Evolutionary conservation across 306 rosid genomes (phyloP).

Genomic region (Prunus mira): DNA sequence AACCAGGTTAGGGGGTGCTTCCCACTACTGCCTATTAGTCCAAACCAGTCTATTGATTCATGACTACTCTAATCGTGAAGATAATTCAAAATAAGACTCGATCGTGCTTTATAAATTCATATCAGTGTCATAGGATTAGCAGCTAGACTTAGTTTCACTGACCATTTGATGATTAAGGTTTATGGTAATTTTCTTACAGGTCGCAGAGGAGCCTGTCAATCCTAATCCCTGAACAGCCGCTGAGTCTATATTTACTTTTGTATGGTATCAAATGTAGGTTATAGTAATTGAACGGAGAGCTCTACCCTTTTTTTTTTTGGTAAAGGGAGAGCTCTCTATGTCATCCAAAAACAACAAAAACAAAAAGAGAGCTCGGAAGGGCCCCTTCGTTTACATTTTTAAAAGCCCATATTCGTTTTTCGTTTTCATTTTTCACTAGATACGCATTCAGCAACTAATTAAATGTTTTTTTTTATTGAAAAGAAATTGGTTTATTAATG

Average conservation of each 20-base stretch:
- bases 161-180: neutral
- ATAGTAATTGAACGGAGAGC: too few relatives aligned
- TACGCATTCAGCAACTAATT: too few relatives aligned
- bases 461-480: too few relatives aligned
- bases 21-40: neutral
- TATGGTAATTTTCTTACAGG: neutral
- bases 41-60: neutral
- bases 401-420: too few relatives aligned
- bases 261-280: neutral
- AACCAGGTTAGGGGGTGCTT: constrained; percentile 7
- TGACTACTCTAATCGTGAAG: neutral
- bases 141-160: neutral
- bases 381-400: too few relatives aligned
- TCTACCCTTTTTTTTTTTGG: neutral
- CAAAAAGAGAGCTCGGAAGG: too few relatives aligned
- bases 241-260: neutral
- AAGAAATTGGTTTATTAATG: too few relatives aligned
- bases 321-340: neutral
- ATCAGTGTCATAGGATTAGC: neutral
- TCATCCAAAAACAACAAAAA: neutral
- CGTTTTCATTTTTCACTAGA: too few relatives aligned
- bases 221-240: neutral
- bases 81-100: neutral
- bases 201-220: neutral
- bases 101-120: neutral